Base-by-base conservation (phyloP, 495 filamentous ascomycete genomes). In the Xylaria intraflava region DNA sequence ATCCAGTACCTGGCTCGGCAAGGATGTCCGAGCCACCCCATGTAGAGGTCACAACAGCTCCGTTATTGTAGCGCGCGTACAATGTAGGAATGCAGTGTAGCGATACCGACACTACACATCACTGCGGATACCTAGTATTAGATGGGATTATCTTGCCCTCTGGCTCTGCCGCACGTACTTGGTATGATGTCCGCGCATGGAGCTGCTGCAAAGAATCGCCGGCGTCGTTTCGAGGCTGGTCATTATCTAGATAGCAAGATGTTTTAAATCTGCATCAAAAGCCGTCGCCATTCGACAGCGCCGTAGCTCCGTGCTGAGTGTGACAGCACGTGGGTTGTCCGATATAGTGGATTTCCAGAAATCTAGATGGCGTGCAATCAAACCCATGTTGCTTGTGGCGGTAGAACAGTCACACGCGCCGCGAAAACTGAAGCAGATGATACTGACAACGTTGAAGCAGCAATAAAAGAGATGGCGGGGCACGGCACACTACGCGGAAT, bases 131-230 rank as follows among this genome's bases (percentile, higher is more conserved):
- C n/a, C n/a, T n/a, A n/a, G n/a, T n/a, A n/a, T n/a, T n/a, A n/a
- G n/a, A n/a, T n/a, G n/a, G n/a, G n/a, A n/a, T n/a, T n/a, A n/a
- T n/a, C n/a, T n/a, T n/a, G n/a, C n/a, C 33, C 42, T 38, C 2
- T 9, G n/a, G 2, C 2, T 11, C 31, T 17, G 17, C 17, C 16
- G 16, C 35, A 38, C 35, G 17, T 5, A 11, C 8, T 6, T 38
- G 14, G 33, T 53, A 53, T 46, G 42, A 19, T 55, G 52, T 36
- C 48, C 49, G 52, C 14, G 35, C 3, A 12, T 6, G 12, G 36
- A 39, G 17, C 35, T 55, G 36, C 52, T 55, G 52, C 52, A 55
- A 55, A 55, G 35, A 55, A 55, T 55, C 35, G 49, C 19, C 36
- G 48, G 52, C 52, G 52, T 55, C 52, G 49, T 46, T 43, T 45